Base-by-base conservation (phyloP, 73 alveolate species). In the Strombidium stylifer region DNA sequence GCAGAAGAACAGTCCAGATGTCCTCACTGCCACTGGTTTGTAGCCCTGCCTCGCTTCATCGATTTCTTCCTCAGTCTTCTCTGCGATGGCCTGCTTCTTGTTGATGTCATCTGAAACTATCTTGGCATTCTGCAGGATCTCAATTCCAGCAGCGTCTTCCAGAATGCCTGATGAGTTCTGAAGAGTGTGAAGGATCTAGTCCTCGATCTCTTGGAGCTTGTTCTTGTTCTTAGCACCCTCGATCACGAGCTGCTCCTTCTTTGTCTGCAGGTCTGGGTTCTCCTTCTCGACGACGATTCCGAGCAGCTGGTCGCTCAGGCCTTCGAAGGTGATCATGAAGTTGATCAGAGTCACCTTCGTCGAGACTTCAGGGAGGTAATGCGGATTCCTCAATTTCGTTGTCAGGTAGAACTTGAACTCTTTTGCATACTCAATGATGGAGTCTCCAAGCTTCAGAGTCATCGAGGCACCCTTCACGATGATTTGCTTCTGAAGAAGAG, bases 271-370 rank as follows among this genome's bases (percentile, higher is more conserved):
- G 79, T 96, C 98, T 6, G 99, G 98, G 54, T 96, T 96, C 72
- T 96, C 99, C 60, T 96, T 94, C 78, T 86, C 98, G 28, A 96
- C 99, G 45, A 96, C 97, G 53, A 86, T 94, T 73, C 96, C 97
- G 72, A 96, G 66, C 79, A 96, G 72, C 82, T 96, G 97, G 79
- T 96, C 99, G 78, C 91, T 89, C 27, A 96, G 89, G 23, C 99
- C 99, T 59, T 94, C 99, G 76, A 84, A 95, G 28, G 99, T 96
- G 77, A 96, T 96, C 96, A 96, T 96, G 69, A 96, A 96, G 88
- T 96, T 96, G 30, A 96, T 82, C 51, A 96, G 73, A 27, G 99
- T 94, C 37, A 96, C 98, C 54, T 94, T 91, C 14, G 97, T 97
- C 8, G 98, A 92, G 19, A 96, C 83, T 85, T 96, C 99, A 0